Evolutionary conservation across 345 rosid genomes (phyloP), one percentile per base, ranked within the genome.

Genomic region (Bruguiera sexangula): DNA sequence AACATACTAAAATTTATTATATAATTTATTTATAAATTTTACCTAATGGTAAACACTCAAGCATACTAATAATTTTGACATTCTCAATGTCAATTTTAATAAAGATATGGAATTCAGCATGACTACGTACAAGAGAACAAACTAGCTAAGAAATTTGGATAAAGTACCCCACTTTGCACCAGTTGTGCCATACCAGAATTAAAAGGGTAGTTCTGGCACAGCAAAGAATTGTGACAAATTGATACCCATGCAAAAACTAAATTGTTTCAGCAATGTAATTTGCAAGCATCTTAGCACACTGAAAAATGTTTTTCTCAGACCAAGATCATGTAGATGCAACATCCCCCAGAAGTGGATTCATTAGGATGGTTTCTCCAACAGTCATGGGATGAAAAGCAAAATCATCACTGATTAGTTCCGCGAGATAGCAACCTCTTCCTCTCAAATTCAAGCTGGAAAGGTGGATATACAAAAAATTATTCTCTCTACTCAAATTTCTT

Each of bases 361-460:
- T 51, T 62, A n/a, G 56, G 56, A 43, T 54, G 54, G 65, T 54
- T 48, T 54, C 55, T 66, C 69, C 55, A 67, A 26, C 48, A 56
- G 50, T 69, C 43, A 15, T 6, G 39, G 53, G 58, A 65, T 18
- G 48, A 27, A 60, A 63, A 34, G 30, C 26, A 22, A n/a, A 67
- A 53, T 59, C 67, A 52, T 84, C 77, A 83, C 81, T 80, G 80
- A 70, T 80, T 50, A 22, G 78, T 18, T 57, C 81, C 81, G 31
- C 90, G 90, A 71, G 65, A 39, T 32, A 80, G 90, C 85, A 87
- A 68, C 81, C 90, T 81, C 78, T 78, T 89, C 79, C 92, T 87
- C 84, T 89, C 89, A 10, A 78, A 43, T 69, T 84, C 96, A 31
- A 89, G 82, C 96, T 89, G 83, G 61, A 75, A 79, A 60, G 34